phyloP scores from a whole-genome alignment of 805 yeast species.

The Kuraishia molischiana region DNA sequence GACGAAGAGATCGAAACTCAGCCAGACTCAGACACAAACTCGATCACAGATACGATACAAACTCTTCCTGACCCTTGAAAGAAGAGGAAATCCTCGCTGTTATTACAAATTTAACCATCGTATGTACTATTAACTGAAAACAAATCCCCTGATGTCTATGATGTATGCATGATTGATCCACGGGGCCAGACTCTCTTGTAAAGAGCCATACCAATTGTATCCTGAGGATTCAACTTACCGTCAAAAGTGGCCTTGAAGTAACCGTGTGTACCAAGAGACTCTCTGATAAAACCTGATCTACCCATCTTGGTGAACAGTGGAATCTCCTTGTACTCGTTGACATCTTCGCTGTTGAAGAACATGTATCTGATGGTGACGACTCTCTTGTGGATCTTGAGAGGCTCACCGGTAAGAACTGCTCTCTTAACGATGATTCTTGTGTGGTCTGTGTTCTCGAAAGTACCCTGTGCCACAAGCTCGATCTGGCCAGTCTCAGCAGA shows the following conservation, averaged over 20 bases:
- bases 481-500: constrained; percentile 31
- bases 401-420: constrained; percentile 85
- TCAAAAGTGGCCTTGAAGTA: constrained; percentile 94
- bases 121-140: too few species aligned
- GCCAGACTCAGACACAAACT: background rate
- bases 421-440: constrained; percentile 81
- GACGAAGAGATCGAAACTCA: background rate
- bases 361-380: constrained; percentile 91
- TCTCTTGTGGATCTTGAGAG: constrained; percentile 87
- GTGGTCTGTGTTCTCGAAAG: constrained; percentile 80
- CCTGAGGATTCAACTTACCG: constrained; percentile 84
- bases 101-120: too few species aligned
- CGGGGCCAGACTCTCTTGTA: constrained; percentile 93
- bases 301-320: constrained; percentile 92
- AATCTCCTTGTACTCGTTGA: constrained; percentile 79
- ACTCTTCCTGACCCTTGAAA: too few species aligned
- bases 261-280: constrained; percentile 96
- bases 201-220: constrained; percentile 86
- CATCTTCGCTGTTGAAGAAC: constrained; percentile 91
- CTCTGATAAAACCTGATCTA: constrained; percentile 89
- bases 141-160: constrained; percentile 2
- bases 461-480: constrained; percentile 81
- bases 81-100: too few species aligned
- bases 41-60: too few species aligned
- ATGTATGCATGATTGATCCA: constrained; percentile 22